Base-by-base conservation (phyloP, 2,329 filamentous ascomycete genomes). In the Xylaria multiplex region DNA sequence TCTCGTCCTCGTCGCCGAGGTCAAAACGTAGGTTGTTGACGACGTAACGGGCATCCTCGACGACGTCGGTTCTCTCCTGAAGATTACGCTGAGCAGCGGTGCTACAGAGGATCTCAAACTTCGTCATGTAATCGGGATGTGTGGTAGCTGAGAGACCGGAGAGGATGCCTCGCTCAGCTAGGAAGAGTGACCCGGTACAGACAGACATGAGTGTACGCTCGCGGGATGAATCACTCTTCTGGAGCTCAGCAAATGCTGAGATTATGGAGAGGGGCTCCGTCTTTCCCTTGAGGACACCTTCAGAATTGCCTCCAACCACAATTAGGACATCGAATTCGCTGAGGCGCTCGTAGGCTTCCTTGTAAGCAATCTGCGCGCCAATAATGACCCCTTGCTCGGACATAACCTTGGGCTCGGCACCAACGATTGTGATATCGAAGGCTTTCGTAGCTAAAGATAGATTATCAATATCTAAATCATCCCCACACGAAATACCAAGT, bases 21-120 rank as follows among this genome's bases (percentile, higher is more conserved):
- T 96, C 92, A 78, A 95, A 96, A 72, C 93, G 91, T 66, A 93
- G 89, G 81, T 96, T 96, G 85, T 96, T 96, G 78, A 96, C 93
- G 22, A 96, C 92, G 77, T 96, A 96, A 75, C 92, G 87, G 75
- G 86, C 85, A 70, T 92, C 90, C 76, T 96, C 92, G 75, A 95
- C 86, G 69, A 96, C 91, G 75, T 96, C 92, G 73, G 91, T 93
- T 76, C 91, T 90, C 82, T 93, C 90, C 63, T 88, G 86, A 71
- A 91, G 83, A 78, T 92, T 88, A 69, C 88, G 85, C 64, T 88
- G 87, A 52, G 91, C 87, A 54, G 89, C 88, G 70, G 92, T 89
- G 78, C 91, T 91, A 84, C 91, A 93, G 72, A 93, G 81, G 73
- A 89, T 93, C 84, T 96, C 93, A 76, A 96, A 88, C 71, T 88